Evolutionary conservation across 805 yeast species (phyloP), one percentile per base, ranked within the genome.

Genomic region (Wickerhamomyces mucosus): DNA sequence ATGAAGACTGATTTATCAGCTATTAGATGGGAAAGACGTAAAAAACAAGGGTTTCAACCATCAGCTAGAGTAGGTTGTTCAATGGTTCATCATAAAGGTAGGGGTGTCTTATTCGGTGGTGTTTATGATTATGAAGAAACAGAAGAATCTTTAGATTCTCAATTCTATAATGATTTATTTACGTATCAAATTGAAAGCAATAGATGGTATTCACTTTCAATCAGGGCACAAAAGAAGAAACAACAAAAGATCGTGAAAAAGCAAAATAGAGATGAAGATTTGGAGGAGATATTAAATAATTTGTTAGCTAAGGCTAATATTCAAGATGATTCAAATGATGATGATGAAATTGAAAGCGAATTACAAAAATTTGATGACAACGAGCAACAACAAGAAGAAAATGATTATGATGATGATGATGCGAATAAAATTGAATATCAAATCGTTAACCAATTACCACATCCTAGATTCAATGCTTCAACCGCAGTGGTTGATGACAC

Each of bases 81-180:
- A 4, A 72, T 89, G 78, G 86, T 77, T 8, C 67, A 67, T 42
- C 97, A 89, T 56, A 81, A 83, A 46, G 94, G 94, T 36, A 75
- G 96, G 61, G 96, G 96, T 36, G 69, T 89, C 8, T 48, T 88
- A 50, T 92, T 89, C 60, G 97, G 97, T 23, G 97, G 97, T 46
- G 98, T 92, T 11, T 88, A 72, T 48, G 97, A 89, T 55, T 82
- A 71, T 39, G 95, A 88, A 45, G 98, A 89, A 56, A 89, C 95
- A 11, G 97, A 89, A 54, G 97, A 92, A 56, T 72, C 81, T 33
- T 59, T 89, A 38, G 89, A 81, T 28, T 84, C 95, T 2, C 74
- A 72, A 29, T 89, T 88, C 53, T 89, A 71, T 59, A 86, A 88
- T 53, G 75, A 77, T 38, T 56, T 89, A 30, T 75, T 74, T 46